Base-by-base conservation (phyloP, 1,284 basidiomycete genomes). In the Puccinia hordei region DNA sequence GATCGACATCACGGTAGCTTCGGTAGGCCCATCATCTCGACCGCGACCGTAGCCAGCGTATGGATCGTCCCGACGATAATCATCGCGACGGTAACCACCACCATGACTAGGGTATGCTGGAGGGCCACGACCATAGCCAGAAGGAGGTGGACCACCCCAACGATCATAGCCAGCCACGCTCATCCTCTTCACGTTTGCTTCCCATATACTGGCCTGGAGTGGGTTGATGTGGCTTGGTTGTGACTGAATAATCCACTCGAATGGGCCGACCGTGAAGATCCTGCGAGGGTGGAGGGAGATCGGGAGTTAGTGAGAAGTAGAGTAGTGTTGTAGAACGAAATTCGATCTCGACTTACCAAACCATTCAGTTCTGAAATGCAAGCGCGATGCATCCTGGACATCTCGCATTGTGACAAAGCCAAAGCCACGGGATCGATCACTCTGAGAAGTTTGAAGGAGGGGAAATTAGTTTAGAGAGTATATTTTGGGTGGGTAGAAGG, bases 141-240 rank as follows among this genome's bases (percentile, higher is more conserved):
- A 84, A 71, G 71, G 81, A 81, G 88, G 87, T 55, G 87, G 85
- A 73, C 86, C 84, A 68, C 84, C 83, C 81, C 88, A 87, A 51
- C 88, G 85, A 81, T 86, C 83, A 63, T 83, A 82, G 59, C 81
- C 82, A n/a, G 69, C n/a, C 81, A 61, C 82, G 81, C 59, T 81
- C 82, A 59, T 82, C 82, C 81, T 83, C 87, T 81, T 89, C 88
- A 63, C 92, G 91, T 83, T 92, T 91, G 83, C 93, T 92, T 22
- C 95, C 94, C 92, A 95, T 95, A 87, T 99, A 99, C 87, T 98
- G 93, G 82, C 96, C 96, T 4, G 97, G 96, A 19, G 96, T 99
- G 13, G 97, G 94, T 19, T 93, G 91, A 87, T 99, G 96, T 35
- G 96, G 92, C 77, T 93, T 90, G 82, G 92, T 90, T 5, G 97